Base-by-base conservation (phyloP, 257 asterid genomes). In the Primulina tabacum region DNA sequence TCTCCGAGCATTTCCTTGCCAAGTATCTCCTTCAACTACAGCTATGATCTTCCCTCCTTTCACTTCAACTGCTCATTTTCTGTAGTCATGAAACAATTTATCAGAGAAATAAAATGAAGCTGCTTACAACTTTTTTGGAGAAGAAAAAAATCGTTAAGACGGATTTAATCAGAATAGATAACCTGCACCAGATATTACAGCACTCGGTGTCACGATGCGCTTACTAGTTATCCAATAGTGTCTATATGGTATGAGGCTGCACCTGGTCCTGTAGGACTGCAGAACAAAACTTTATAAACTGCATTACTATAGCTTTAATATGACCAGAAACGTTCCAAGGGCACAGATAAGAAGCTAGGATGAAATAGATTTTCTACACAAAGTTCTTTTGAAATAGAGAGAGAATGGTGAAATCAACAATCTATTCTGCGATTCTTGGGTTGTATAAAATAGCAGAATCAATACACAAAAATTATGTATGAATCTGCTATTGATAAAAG, bases 191-290 rank as follows among this genome's bases (percentile, higher is more conserved):
- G 96, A 84, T 67, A 92, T 78, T 52, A 86, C 64, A 10, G 88
- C 83, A 28, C 67, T 73, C 6, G 96, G 90, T 35, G 97, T 90
- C 67, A 92, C 96, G 10, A 94, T 86, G 20, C 92, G 92, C 67
- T 74, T 89, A 89, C 99, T 90, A 72, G 93, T 80, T 57, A 94
- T 79, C 97, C 97, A 94, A 72, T 80, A 91, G 75, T 90, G 99
- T 60, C 78, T 82, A 40, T 86, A 77, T 60, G 86, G 82, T 60
- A 77, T 77, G 63, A 89, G 96, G 78, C 96, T 94, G 88, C 99
- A 94, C 32, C 81, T 63, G 73, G 68, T 86, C 73, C 78, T 68
- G 60, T 82, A 81, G 18, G 80, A 71, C 95, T 94, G 94, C 37
- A 18, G 43, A 33, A 71, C 38, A 73, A 70, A 67, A 75, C 9